Evolutionary conservation across 371 early-diverging fungal species (phyloP).

Genomic region (Vairimorpha ceranae): DNA sequence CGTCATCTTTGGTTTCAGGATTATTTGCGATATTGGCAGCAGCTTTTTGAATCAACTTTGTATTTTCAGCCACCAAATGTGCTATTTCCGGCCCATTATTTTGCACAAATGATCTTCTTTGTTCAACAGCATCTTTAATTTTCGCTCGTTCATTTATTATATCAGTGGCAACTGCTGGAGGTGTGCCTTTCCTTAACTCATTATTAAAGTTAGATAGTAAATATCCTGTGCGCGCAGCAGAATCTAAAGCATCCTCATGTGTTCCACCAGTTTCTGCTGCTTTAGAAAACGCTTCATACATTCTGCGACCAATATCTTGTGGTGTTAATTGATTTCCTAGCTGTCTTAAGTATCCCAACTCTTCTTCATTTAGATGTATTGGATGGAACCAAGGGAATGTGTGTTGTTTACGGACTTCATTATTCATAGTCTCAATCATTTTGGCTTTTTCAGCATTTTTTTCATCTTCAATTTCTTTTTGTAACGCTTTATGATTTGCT

Average conservation of each 20-base stretch:
- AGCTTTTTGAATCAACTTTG: slow-evolving; percentile 9
- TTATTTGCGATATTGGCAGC: background rate
- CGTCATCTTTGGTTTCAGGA: background rate
- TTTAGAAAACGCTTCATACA: slow-evolving; percentile 10
- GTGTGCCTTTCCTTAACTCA: slow-evolving; percentile 6
- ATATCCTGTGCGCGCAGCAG: slow-evolving; percentile 8
- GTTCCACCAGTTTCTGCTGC: background rate
- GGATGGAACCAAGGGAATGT: background rate
- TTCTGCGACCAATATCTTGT: background rate
- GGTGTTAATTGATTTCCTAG: slow-evolving; percentile 7
- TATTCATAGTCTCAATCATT: background rate
- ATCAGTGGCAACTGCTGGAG: slow-evolving; percentile 1
- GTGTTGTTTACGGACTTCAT: background rate
- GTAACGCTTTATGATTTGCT: background rate
- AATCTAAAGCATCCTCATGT: slow-evolving; percentile 12
- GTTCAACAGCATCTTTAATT: slow-evolving; percentile 12
- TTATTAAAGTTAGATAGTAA: slow-evolving; percentile 16
- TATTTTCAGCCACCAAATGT: slow-evolving; percentile 17
- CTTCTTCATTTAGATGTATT: slow-evolving; percentile 7
- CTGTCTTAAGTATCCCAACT: slow-evolving; percentile 6
- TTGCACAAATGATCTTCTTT: slow-evolving; percentile 15
- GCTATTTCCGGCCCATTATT: slow-evolving; percentile 17
- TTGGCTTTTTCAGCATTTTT: background rate
- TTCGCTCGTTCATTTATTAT: slow-evolving; percentile 3
- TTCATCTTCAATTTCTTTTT: background rate